Evolutionary conservation across 1,139 yeast species (phyloP), one percentile per base, ranked within the genome.

Genomic region (Saccharomyces pastorianus): DNA sequence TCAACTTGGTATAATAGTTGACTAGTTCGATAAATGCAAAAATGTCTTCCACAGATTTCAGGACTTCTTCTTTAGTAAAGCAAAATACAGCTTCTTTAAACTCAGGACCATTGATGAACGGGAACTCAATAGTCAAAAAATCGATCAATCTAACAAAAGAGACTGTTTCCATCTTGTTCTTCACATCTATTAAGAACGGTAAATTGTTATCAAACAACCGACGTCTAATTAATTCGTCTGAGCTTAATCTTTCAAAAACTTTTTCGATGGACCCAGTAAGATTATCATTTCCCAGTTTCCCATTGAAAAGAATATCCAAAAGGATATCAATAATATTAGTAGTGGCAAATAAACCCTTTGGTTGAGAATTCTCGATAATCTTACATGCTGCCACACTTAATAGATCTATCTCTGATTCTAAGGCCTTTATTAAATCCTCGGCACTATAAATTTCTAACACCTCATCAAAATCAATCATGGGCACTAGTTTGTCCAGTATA

Each of bases 321-420:
- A 66, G 42, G 1, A 59, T 57, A 29, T 68, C 71, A 6, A 70
- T 49, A 1, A 72, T 52, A 29, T 56, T 63, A 1, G 70, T 64
- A 25, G 66, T 60, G 1, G 73, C 66, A 20, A 71, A 56, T 14
- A 68, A 54, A 27, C 70, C 73, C 41, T 64, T 64, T 2, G 75
- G 75, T 26, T 63, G 56, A 0, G 75, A 71, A 31, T 57, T 63
- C 4, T 64, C 55, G 11, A 71, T 55, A 13, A 71, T 67, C 47
- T 63, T 65, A 53, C 73, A 59, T 0, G 72, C 71, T 4, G 68
- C 54, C 13, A 58, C 61, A 9, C 67, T 62, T 20, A 73, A 53
- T 13, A 64, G 59, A 2, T 57, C 54, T 23, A 64, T 59, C 1
- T 56, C 54, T 1, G 75, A 69, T 1, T 55, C 46, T 31, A 73